Conservation (phyloP, 1,139 yeast species). For the Diutina catenulata region DNA sequence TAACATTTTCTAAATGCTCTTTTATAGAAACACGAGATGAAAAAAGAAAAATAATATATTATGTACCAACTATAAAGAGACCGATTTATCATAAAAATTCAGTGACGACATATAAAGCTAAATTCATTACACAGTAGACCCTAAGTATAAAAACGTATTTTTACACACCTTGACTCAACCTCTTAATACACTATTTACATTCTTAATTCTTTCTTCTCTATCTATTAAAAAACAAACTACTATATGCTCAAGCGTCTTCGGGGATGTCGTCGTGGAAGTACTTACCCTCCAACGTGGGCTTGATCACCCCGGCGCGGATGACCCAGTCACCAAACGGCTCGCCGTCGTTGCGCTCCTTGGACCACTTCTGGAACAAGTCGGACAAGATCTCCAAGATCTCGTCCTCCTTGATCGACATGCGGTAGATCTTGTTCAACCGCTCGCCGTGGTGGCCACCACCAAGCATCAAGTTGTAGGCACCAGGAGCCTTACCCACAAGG, state of each 20-base stretch:
- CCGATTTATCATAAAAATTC: no score
- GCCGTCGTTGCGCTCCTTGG: slow-evolving; percentile 77
- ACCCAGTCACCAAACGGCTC: slow-evolving; percentile 96
- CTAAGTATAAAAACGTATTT: no score
- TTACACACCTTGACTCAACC: no score
- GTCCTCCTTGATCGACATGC: slow-evolving; percentile 82
- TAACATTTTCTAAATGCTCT: no score
- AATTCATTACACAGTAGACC: no score
- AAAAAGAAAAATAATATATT: no score
- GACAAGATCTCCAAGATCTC: slow-evolving; percentile 68
- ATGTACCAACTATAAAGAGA: no score
- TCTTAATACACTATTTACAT: no score
- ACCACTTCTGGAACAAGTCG: slow-evolving; percentile 90
- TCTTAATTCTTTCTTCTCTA: no score
- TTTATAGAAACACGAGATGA: no score
- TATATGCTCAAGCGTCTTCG: slow-evolving; percentile 43
- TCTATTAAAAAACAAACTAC: no score
- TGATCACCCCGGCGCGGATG: slow-evolving; percentile 74
- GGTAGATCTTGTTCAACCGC: slow-evolving; percentile 81
- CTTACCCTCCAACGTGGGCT: slow-evolving; percentile 83
- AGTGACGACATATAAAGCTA: no score
- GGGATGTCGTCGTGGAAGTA: slow-evolving; percentile 91
- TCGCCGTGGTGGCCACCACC: slow-evolving; percentile 97
- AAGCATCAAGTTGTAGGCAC: slow-evolving; percentile 85
- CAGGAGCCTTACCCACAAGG: slow-evolving; percentile 87